Evolutionary conservation across 257 asterid genomes (phyloP).

Genomic region (Rhazya stricta): DNA sequence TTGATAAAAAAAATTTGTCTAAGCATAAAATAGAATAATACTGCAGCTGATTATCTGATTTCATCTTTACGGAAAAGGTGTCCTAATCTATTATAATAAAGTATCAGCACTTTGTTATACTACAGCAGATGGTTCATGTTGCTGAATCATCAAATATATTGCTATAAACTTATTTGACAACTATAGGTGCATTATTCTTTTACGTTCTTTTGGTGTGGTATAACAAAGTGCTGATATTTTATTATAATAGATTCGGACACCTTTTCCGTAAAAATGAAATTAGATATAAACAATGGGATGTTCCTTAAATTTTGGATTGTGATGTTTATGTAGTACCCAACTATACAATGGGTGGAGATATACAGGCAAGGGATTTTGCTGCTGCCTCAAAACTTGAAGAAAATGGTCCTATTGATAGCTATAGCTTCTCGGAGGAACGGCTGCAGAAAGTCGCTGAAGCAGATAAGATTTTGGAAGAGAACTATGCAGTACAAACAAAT

Average conservation of each 20-base stretch:
- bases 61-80: neutral
- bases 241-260: too few species aligned
- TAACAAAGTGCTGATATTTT: too few species aligned
- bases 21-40: neutral
- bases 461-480: conserved; percentile 55
- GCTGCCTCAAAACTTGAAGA: conserved; percentile 49
- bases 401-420: conserved; percentile 38
- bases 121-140: neutral
- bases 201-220: neutral
- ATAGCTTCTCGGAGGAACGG: conserved; percentile 56
- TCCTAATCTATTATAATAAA: neutral
- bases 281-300: neutral
- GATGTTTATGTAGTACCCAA: conserved; percentile 45
- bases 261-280: too few species aligned
- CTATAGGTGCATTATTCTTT: neutral
- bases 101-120: neutral
- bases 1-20: neutral
- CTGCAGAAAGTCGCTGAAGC: conserved; percentile 53
- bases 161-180: neutral
- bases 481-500: conserved; percentile 55
- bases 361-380: conserved; percentile 56
- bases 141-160: neutral
- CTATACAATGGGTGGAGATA: conserved; percentile 56
- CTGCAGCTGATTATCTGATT: neutral
- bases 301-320: neutral